A percentile compares a stretch with the other conserved stretches of the same genome.
Conservation (phyloP, 1,139 yeast species). For the Arxiozyma bovina region DNA sequence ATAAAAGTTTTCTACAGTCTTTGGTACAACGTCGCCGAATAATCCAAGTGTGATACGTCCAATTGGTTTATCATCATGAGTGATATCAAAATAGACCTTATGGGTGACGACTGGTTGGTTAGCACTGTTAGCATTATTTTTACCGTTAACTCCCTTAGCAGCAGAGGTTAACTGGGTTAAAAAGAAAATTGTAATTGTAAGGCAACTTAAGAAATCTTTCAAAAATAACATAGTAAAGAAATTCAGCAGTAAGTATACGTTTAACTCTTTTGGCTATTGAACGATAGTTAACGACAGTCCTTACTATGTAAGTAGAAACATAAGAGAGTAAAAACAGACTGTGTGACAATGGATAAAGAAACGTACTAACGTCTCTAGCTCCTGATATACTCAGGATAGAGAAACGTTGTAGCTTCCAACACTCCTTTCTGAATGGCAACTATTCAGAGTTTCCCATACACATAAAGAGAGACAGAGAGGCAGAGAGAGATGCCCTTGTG, state of each 20-base stretch:
- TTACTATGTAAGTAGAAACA: no score
- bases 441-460: no score
- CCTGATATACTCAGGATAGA: no score
- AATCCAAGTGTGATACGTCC: conserved; percentile 66
- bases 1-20: conserved; percentile 64
- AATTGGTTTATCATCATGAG: conserved; percentile 47
- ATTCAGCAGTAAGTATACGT: neutral
- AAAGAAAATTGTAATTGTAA: neutral
- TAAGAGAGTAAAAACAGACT: no score
- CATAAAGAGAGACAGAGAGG: no score
- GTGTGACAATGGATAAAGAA: no score
- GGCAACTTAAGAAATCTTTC: neutral
- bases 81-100: conserved; percentile 51
- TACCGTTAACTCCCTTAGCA: neutral
- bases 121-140: neutral
- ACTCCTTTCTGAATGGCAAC: no score
- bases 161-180: conserved; percentile 1
- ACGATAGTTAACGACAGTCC: no score
- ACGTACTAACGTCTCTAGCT: no score
- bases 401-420: no score
- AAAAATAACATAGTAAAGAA: neutral
- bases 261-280: neutral
- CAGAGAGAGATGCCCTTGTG: neutral
- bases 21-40: conserved; percentile 66
- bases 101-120: conserved; percentile 34